Evolutionary conservation across 169 alveolate genomes (phyloP), one percentile per base, ranked within the genome.

Genomic region (Theileria orientalis): DNA sequence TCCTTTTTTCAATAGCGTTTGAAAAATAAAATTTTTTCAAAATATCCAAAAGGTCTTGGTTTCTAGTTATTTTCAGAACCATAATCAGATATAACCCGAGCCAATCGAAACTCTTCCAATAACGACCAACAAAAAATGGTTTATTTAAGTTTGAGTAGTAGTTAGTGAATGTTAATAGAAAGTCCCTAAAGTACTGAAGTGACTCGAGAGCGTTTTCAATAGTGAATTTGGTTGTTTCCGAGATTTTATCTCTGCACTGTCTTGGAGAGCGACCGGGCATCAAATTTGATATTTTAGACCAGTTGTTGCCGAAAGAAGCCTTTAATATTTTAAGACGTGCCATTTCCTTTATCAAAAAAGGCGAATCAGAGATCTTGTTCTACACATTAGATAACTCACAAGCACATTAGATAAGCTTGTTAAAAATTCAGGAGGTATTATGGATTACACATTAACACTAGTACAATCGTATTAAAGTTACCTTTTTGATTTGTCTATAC

Each of bases 271-370:
- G 42, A 2, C 83, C 83, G 0, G 87, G 87, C 35, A 79, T 52
- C 29, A 70, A 19, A 16, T 37, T 47, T 19, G 87, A 47, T n/a
- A 79, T 71, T 29, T 64, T 60, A 0, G 61, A 63, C 87, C 87
- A 79, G 30, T 79, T 79, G 30, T 57, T 56, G 3, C 87, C 87
- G 44, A 67, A 79, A 2, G 83, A 85, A 14, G 74, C 42, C 71
- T 63, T 40, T 2, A 79, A 21, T 35, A 79, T 25, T 40, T 71
- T 74, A 37, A 79, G 52, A 60, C 54, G 59, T 30, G 49, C 56
- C 42, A 72, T 52, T 40, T 79, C 73, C 61, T 51, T 32, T 19
- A 40, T 62, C 52, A 40, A 35, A 60, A 79, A 79, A 13, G 75
- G 59, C 0, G 67, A 47, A 27, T 71, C 83, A 11, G 61, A 23